Base-by-base conservation (phyloP, 805 yeast species). In the Metschnikowia proteae region DNA sequence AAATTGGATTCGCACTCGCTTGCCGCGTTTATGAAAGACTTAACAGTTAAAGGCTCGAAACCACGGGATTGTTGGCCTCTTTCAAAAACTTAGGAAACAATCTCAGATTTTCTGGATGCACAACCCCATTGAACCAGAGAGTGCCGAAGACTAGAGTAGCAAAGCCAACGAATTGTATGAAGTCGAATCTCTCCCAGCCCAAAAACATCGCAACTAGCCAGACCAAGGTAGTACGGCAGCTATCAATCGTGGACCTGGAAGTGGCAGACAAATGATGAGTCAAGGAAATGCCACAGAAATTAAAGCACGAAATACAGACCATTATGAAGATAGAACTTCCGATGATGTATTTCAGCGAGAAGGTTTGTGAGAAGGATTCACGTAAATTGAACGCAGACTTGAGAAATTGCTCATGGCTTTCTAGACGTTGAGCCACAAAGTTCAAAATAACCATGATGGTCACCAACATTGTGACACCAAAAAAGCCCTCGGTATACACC, bases 401-500 rank as follows among this genome's bases (percentile, higher is more conserved):
- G 32, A 67, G 63, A 43, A 80, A 76, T 30, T 70, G 57, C 2
- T 56, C 60, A 0, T 71, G 61, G 6, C 64, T 44, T 40, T 53
- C 53, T 3, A 60, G 43, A 5, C 63, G 49, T 0, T 81, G 82
- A 11, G 75, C 54, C 0, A 73, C 48, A 13, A 72, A 47, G 60
- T 78, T 72, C 5, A 78, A 65, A 1, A 75, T 33, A 0, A 76
- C 36, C 79, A 84, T 76, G 1, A 68, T 70, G 0, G 66, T 36
- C 1, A 76, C 53, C 4, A 84, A 73, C 29, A 80, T 62, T 0
- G 65, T 30, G 1, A 76, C 64, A 3, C 95, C 95, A 60, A 77
- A 86, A 26, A 80, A 66, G 2, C 95, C 95, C 65, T 87, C 94
- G 53, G 74, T 81, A 35, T 86, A 89, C 13, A 87, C 94, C 49